A percentile compares a stretch with the other conserved stretches of the same genome.
Evolutionary conservation across 768 basidiomycete species (phyloP).

Genomic region (Rhizopogon sp.): DNA sequence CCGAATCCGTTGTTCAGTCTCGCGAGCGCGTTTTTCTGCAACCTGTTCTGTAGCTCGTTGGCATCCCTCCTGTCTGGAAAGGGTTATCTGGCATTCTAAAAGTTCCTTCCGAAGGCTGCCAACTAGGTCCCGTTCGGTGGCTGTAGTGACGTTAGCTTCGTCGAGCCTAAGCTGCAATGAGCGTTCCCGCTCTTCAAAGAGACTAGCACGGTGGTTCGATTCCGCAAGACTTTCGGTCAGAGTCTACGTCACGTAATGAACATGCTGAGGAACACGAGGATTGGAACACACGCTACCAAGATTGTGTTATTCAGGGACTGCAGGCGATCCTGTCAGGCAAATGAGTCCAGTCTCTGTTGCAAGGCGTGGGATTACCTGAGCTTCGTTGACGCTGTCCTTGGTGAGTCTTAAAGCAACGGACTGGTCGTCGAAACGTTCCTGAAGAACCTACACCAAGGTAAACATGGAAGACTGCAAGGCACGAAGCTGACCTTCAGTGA

Average conservation of each 20-base stretch:
- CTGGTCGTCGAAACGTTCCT: conserved; percentile 61
- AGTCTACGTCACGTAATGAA: conserved; percentile 1
- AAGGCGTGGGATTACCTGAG: conserved; percentile 32
- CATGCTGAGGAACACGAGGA: too few species aligned
- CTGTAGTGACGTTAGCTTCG: conserved; percentile 3
- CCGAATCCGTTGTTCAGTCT: conserved; percentile 12
- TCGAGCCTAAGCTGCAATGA: conserved; percentile 12
- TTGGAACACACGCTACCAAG: conserved; percentile 9
- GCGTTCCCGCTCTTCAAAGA: conserved; percentile 18
- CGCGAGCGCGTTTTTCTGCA: conserved; percentile 17
- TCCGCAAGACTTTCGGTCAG: conserved; percentile 12
- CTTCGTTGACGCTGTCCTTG: conserved; percentile 49
- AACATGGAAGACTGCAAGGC: not conserved
- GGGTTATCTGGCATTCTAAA: conserved; percentile 9
- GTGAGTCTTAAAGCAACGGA: conserved; percentile 45
- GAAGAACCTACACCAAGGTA: conserved; percentile 32
- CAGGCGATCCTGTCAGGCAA: conserved; percentile 17
- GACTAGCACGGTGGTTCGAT: conserved; percentile 10
- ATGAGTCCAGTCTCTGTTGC: not conserved
- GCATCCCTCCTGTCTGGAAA: conserved; percentile 22
- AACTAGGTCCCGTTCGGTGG: conserved; percentile 8
- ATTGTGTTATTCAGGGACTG: conserved; percentile 12
- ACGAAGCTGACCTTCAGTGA: conserved; percentile 17
- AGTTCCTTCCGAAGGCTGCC: conserved; percentile 1
- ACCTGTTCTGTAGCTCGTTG: conserved; percentile 17